phyloP scores from a whole-genome alignment of 148 eudicot species.

The Vaccinium darrowii region DNA sequence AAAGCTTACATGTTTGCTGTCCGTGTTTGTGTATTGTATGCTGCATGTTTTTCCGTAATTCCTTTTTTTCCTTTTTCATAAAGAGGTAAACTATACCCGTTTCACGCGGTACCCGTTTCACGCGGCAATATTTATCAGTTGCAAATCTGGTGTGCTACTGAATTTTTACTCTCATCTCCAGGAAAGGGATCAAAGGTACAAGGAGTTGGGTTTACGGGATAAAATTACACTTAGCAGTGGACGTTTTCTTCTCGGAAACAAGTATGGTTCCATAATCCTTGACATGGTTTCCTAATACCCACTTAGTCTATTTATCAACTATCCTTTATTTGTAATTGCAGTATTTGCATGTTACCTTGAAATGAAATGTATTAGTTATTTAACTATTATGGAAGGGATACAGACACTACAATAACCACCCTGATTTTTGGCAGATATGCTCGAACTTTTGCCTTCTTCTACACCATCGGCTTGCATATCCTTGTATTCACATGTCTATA shows the following conservation, averaged over 20 bases:
- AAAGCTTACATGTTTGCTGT: background rate
- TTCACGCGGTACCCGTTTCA: background rate
- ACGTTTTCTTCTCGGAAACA: slow-evolving; percentile 96
- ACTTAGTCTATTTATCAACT: background rate
- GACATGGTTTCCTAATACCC: background rate
- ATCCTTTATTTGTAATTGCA: background rate
- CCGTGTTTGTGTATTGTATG: background rate
- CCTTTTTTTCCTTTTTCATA: background rate
- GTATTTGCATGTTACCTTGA: background rate
- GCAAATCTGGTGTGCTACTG: background rate
- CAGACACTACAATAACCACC: background rate
- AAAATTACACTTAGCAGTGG: slow-evolving; percentile 97
- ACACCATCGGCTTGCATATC: slow-evolving; percentile 91
- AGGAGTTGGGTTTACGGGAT: slow-evolving; percentile 94
- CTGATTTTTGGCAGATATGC: slow-evolving; percentile 67
- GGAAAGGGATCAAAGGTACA: slow-evolving; percentile 99
- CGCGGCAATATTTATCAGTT: background rate
- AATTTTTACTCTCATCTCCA: slow-evolving; percentile 19
- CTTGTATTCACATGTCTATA: slow-evolving; percentile 95
- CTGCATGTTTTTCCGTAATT: background rate
- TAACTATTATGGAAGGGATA: background rate
- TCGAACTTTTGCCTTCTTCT: slow-evolving; percentile 92
- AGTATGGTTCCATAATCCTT: slow-evolving; percentile 44
- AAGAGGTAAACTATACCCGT: background rate
- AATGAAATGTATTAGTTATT: background rate